Evolutionary conservation across 495 filamentous ascomycete genomes (phyloP).

Genomic region (Bacidia gigantensis): DNA sequence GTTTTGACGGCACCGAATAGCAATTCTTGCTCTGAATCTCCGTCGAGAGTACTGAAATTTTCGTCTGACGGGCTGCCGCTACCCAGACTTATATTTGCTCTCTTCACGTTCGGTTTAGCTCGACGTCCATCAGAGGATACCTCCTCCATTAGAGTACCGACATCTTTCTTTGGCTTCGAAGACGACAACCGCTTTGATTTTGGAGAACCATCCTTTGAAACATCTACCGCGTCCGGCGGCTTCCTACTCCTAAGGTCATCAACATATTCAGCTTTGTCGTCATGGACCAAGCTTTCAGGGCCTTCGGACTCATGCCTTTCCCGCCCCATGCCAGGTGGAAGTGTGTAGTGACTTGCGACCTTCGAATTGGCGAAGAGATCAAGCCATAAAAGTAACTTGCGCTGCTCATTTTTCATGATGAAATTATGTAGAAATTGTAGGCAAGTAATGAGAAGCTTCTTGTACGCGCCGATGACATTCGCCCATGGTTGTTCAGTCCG

Average conservation of each 20-base stretch:
- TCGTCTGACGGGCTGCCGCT: not conserved
- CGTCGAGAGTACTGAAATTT: not conserved
- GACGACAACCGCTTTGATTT: too few relatives aligned
- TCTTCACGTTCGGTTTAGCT: not conserved
- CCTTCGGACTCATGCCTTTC: conserved; percentile 2
- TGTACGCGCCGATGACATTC: conserved; percentile 61
- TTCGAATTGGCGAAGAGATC: conserved; percentile 59
- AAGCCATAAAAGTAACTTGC: conserved; percentile 83
- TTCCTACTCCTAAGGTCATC: conserved; percentile 2
- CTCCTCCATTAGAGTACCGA: too few relatives aligned
- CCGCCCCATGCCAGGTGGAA: conserved; percentile 10
- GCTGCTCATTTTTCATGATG: conserved; percentile 78
- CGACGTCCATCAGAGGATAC: too few relatives aligned
- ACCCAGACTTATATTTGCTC: not conserved
- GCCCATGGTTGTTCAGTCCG: conserved; percentile 55
- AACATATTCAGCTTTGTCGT: not conserved
- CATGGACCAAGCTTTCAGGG: not conserved
- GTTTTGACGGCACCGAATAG: conserved; percentile 7
- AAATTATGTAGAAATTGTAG: conserved; percentile 88
- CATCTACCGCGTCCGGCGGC: not conserved
- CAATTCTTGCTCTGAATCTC: conserved; percentile 1
- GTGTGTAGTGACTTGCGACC: conserved; percentile 31
- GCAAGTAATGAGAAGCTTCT: conserved; percentile 77
- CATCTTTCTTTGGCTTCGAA: too few relatives aligned
- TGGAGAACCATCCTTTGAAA: too few relatives aligned